These are phyloP conservation scores for Panaeolus cyanescens DNA, from an alignment of 768 basidiomycete species.

Conservation along the genomic window DNA sequence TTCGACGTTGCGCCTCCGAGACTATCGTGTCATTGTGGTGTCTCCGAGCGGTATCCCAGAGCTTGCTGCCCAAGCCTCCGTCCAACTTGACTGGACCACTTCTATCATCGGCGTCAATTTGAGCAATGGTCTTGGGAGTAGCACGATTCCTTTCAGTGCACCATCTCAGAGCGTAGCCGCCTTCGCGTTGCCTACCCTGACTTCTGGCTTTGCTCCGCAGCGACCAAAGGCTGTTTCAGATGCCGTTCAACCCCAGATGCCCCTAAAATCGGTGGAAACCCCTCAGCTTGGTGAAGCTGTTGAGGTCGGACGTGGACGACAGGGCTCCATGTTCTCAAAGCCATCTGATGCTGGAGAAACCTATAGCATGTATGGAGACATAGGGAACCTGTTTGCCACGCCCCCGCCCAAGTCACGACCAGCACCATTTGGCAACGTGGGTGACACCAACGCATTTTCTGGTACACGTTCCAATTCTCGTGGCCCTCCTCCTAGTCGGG, in stretches of 20 bases:
- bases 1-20: constrained; percentile 54
- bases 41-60: constrained; percentile 43
- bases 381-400: not conserved
- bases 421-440: constrained; percentile 1
- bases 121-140: not conserved
- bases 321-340: not conserved
- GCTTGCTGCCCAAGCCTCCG: constrained; percentile 56
- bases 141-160: not conserved
- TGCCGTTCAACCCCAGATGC: not conserved
- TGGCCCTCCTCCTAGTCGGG: not conserved
- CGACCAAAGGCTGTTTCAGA: not conserved
- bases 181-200: not conserved
- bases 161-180: not conserved
- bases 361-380: constrained; percentile 1
- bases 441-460: not conserved
- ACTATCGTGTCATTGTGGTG: constrained; percentile 54
- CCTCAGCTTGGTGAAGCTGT: not conserved
- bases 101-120: constrained; percentile 15
- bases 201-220: not conserved
- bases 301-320: not conserved
- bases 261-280: not conserved
- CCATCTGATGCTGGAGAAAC: not conserved
- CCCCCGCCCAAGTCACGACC: not conserved
- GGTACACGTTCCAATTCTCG: not conserved
- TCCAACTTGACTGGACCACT: constrained; percentile 46